Evolutionary conservation across 2,329 filamentous ascomycete species (phyloP).

Genomic region (Epicoccum nigrum): DNA sequence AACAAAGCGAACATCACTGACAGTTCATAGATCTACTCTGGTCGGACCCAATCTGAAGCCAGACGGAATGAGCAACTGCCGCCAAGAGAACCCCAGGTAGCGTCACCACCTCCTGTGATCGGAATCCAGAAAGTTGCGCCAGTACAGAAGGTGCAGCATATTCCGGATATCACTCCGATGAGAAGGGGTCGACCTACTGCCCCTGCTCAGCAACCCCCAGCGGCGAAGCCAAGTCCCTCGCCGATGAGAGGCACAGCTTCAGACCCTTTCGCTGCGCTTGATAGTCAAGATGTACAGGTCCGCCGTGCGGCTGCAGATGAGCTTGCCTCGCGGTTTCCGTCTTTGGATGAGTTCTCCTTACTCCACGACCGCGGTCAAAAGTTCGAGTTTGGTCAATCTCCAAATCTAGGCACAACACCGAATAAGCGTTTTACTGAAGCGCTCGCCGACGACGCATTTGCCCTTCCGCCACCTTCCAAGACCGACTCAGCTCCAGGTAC

Average conservation of each 20-base stretch:
- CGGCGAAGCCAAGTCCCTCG: slow-evolving; percentile 67
- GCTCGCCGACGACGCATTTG: slow-evolving; percentile 85
- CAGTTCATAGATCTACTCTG: slow-evolving; percentile 54
- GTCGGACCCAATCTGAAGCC: slow-evolving; percentile 68
- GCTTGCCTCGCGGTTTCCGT: slow-evolving; percentile 83
- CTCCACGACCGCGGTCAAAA: slow-evolving; percentile 82
- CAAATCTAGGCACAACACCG: slow-evolving; percentile 56
- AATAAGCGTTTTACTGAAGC: slow-evolving; percentile 74
- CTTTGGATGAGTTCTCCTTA: slow-evolving; percentile 89
- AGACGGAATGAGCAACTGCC: slow-evolving; percentile 66
- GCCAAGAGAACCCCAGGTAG: slow-evolving; percentile 58
- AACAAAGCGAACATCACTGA: slow-evolving; percentile 26
- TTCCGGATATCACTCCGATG: slow-evolving; percentile 95
- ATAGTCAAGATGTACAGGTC: slow-evolving; percentile 64
- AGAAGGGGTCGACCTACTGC: slow-evolving; percentile 77
- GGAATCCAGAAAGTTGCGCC: slow-evolving; percentile 84
- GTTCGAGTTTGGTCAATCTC: slow-evolving; percentile 73
- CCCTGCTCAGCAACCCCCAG: slow-evolving; percentile 51
- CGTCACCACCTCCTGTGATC: slow-evolving; percentile 64
- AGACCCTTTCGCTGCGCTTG: slow-evolving; percentile 91
- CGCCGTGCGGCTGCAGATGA: slow-evolving; percentile 70
- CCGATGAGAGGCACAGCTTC: slow-evolving; percentile 71
- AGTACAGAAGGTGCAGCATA: slow-evolving; percentile 69
- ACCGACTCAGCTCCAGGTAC: slow-evolving; percentile 36
- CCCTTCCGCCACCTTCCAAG: slow-evolving; percentile 49